Percentiles rank a stretch among this genome's conserved stretches.
Evolutionary conservation across 176 grass and related monocot species (phyloP).

Genomic region (Aegilops speltoides): DNA sequence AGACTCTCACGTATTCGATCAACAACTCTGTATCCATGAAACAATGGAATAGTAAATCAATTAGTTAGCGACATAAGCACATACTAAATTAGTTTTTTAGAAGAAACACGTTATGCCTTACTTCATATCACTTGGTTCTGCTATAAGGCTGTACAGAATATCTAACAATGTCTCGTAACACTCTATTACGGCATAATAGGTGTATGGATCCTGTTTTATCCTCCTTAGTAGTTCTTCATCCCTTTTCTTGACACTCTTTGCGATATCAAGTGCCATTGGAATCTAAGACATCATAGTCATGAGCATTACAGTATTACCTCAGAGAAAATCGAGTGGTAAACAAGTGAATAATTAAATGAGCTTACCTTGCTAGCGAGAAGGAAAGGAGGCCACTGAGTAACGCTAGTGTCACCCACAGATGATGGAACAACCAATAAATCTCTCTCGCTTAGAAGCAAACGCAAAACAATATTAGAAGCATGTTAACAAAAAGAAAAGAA

Average conservation of each 20-base stretch:
- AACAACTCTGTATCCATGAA: conserved; percentile 51
- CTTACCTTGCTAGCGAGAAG: conserved; percentile 97
- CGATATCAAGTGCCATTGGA: conserved; percentile 88
- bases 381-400: conserved; percentile 90
- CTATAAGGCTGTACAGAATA: conserved; percentile 62
- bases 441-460: conserved; percentile 69
- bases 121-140: conserved; percentile 42
- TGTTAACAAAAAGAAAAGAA: conserved; percentile 1
- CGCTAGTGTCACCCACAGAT: conserved; percentile 43
- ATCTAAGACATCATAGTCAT: conserved; percentile 46
- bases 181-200: conserved; percentile 66
- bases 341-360: not conserved
- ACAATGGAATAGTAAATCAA: not conserved
- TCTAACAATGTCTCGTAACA: conserved; percentile 64
- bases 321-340: conserved; percentile 8
- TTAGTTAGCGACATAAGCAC: not conserved
- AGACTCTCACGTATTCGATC: conserved; percentile 30
- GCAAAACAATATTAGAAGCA: conserved; percentile 4
- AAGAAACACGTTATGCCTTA: conserved; percentile 38
- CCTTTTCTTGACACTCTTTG: conserved; percentile 76
- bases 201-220: conserved; percentile 69
- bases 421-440: conserved; percentile 83
- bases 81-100: conserved; percentile 5
- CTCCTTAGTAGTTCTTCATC: conserved; percentile 67
- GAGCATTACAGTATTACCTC: not conserved